Evolutionary conservation across 306 rosid genomes (phyloP), one percentile per base, ranked within the genome.

Genomic region (Ormosia emarginata): DNA sequence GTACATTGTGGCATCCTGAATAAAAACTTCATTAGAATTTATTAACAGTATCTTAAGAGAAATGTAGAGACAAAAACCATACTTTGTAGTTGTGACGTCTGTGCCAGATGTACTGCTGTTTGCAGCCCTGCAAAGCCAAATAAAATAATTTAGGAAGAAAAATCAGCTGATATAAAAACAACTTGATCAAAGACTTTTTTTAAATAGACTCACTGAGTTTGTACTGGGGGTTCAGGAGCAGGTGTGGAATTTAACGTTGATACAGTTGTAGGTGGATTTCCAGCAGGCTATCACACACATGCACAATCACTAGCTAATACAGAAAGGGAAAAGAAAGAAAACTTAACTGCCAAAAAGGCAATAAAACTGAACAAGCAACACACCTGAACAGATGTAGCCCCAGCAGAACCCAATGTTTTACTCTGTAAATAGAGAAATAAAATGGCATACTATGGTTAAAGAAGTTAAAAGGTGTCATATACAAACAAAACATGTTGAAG

Each of bases 361-460:
- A 78, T 75, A 56, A 73, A 36, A 70, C 65, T 37, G 71, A 61
- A 69, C 36, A 76, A 81, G 53, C 41, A 87, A 18, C 75, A 72
- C 86, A 91, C 98, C 96, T 90, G 98, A 79, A 86, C 43, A 4
- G 96, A 93, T 59, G 99, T 90, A 36, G 39, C 39, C 39, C 39
- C 39, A 36, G 24, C 24, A 17, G 97, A 84, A 82, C 87, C 39
- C 39, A 36, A 36, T 2, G 39, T 36, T 5, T 36, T 36, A 36
- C 3, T 88, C 93, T 91, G 87, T 32, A 62, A 70, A 67, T 39
- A 83, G 9, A 70, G 6, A 34, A 53, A 41, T 44, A 67, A 62
- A 55, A 40, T 3, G 64, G 49, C 24, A 71, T 66, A 11, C 56
- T 29, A 39, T 70, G 76, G 34, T 41, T 17, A 50, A 71, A 12